A percentile compares a stretch with the other conserved stretches of the same genome.
Evolutionary conservation across 164 flowering plant genomes (phyloP).

Genomic region (Echeveria elegans): DNA sequence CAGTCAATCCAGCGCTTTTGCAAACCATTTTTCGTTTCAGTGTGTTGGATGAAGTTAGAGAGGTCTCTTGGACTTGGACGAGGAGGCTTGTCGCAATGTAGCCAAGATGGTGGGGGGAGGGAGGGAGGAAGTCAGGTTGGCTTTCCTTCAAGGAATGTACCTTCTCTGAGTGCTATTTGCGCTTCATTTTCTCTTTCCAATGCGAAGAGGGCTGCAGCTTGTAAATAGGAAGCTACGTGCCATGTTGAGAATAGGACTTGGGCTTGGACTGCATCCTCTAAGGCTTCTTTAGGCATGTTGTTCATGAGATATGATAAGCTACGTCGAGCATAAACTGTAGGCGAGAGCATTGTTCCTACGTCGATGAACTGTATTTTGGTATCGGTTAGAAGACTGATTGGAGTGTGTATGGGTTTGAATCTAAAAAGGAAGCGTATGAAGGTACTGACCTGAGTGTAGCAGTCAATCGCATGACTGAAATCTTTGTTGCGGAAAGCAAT

Average conservation of each 20-base stretch:
- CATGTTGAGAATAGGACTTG: conserved; percentile 42
- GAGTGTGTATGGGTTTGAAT: not conserved
- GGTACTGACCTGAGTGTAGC: conserved; percentile 35
- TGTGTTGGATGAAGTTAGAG: not conserved
- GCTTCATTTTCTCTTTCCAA: conserved; percentile 41
- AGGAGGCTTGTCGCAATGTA: no score
- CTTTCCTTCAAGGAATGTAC: conserved; percentile 33
- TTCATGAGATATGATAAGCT: conserved; percentile 38
- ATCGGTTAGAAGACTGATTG: not conserved
- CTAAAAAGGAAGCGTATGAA: not conserved
- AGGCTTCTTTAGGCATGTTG: conserved; percentile 50
- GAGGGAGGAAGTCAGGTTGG: conserved; percentile 5
- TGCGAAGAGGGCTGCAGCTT: conserved; percentile 35
- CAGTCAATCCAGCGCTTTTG: not conserved
- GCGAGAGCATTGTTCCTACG: conserved; percentile 45
- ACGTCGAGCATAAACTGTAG: conserved; percentile 47
- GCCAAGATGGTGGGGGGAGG: no score
- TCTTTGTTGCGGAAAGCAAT: conserved; percentile 41
- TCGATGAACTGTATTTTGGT: conserved; percentile 34
- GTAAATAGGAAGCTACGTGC: conserved; percentile 48
- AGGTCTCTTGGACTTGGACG: not conserved
- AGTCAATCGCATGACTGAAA: conserved; percentile 32
- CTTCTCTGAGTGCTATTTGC: conserved; percentile 38
- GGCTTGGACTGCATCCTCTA: conserved; percentile 50
- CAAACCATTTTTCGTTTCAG: not conserved